Evolutionary conservation across 768 basidiomycete species (phyloP), one percentile per base, ranked within the genome.

Genomic region (Exsudoporus frostii): DNA sequence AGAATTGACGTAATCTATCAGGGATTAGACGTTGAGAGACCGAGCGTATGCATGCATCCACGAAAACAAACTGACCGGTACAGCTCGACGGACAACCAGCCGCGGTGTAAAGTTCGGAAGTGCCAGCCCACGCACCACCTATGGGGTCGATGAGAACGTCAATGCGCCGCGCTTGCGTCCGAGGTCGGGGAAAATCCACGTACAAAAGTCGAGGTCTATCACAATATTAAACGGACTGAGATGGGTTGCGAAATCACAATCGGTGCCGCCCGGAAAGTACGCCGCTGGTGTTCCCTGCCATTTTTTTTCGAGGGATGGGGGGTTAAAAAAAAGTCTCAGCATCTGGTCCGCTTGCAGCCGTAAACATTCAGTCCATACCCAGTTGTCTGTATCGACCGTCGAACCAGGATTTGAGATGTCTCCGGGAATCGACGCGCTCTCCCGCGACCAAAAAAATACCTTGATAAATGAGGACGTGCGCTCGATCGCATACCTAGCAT

Each of bases 191-290:
- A 50, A 34, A 13, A 19, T 27, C 11, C 27, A 54, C 67, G 7
- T 22, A 67, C 65, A 69, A 41, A 67, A 67, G 36, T 64, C 62
- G 10, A 67, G 60, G 58, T 89, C 82, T 59, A 90, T 83, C 55
- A 88, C 72, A 51, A 88, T 87, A 55, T 81, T 83, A 61, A 87
- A 79, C 1, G 73, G 55, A 10, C 76, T 71, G 58, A 89, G 83
- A 51, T 82, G 71, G 44, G 73, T 69, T 43, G 72, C 55, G 41
- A 91, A 75, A 54, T 85, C 70, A 62, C 88, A 91, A 45, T 73
- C 68, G 3, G 72, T 77, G 59, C 73, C 76, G 10, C 58, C 50
- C 17, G 86, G 85, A 71, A 87, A 90, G 59, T 75, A 75, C 2
- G 86, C 88, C 1, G 66, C 60, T 4, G 86, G 86, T 0, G 68